Percentiles rank a stretch among this genome's conserved stretches.
phyloP scores from a whole-genome alignment of 2,329 filamentous ascomycete genomes.

The Phaeoacremonium minimum region DNA sequence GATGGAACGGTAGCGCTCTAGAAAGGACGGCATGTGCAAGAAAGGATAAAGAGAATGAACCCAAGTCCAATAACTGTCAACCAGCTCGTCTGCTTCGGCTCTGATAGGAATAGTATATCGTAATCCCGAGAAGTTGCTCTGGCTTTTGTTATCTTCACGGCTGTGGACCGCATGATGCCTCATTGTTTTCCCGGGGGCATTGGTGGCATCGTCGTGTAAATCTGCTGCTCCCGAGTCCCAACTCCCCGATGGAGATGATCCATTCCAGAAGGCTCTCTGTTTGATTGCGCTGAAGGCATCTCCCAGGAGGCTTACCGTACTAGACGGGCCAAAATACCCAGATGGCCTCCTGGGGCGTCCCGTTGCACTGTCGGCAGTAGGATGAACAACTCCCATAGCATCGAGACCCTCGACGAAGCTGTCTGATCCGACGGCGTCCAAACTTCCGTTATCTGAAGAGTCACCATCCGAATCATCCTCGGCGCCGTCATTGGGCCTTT shows the following conservation, averaged over 20 bases:
- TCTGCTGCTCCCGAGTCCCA: not conserved
- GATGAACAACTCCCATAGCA: conserved; percentile 1
- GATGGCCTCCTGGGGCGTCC: not conserved
- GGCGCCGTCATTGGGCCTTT: no score
- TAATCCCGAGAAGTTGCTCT: no score
- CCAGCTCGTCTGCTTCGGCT: conserved; percentile 9
- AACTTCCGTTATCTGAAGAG: no score
- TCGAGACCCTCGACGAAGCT: not conserved
- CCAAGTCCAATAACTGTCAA: conserved; percentile 10
- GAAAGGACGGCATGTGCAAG: conserved; percentile 11
- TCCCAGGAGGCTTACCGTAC: not conserved
- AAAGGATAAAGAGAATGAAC: conserved; percentile 13
- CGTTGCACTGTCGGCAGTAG: not conserved
- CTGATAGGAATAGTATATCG: no score
- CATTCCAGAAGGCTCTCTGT: not conserved
- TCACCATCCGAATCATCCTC: no score
- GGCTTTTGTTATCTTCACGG: no score
- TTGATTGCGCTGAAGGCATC: not conserved
- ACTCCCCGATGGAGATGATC: not conserved
- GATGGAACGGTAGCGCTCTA: conserved; percentile 5
- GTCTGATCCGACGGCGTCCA: not conserved
- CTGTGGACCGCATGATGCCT: no score
- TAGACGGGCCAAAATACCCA: not conserved
- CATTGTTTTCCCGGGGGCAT: no score
- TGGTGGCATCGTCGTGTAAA: not conserved